Percentiles rank a stretch among this genome's conserved stretches.
Conservation (phyloP, 345 rosid genomes). For the Hibiscus mutabilis region DNA sequence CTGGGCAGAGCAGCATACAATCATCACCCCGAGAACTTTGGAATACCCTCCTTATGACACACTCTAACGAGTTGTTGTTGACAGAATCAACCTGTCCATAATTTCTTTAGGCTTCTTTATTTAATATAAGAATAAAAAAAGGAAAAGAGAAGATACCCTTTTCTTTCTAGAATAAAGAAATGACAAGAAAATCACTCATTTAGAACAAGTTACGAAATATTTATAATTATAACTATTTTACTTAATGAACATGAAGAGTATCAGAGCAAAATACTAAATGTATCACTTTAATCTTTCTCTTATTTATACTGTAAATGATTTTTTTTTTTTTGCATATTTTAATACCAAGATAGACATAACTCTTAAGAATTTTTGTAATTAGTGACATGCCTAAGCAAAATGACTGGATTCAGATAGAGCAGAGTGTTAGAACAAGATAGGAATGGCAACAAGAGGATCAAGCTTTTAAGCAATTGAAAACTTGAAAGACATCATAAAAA, state of each 20-base stretch:
- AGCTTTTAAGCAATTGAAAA: no score
- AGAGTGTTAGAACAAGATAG: neutral
- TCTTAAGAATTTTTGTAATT: neutral
- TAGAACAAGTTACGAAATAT: constrained; percentile 1
- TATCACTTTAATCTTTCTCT: neutral
- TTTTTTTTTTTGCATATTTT: neutral
- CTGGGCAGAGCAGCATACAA: constrained; percentile 88
- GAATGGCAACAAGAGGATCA: neutral
- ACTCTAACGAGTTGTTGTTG: constrained; percentile 65
- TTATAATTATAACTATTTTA: neutral
- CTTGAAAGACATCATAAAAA: neutral
- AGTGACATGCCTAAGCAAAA: neutral
- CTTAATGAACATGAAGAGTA: neutral
- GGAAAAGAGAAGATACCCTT: neutral
- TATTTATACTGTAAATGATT: neutral
- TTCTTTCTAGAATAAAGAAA: neutral
- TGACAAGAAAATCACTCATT: neutral
- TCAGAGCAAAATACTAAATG: neutral
- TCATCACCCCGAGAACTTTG: constrained; percentile 71
- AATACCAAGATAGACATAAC: neutral
- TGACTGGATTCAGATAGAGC: neutral
- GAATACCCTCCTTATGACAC: constrained; percentile 79
- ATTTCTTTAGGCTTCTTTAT: constrained; percentile 5
- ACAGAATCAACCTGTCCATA: constrained; percentile 61
- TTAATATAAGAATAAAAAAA: neutral